phyloP scores from a whole-genome alignment of 2,329 filamentous ascomycete species.

The Phaeophleospora eucalypticola region DNA sequence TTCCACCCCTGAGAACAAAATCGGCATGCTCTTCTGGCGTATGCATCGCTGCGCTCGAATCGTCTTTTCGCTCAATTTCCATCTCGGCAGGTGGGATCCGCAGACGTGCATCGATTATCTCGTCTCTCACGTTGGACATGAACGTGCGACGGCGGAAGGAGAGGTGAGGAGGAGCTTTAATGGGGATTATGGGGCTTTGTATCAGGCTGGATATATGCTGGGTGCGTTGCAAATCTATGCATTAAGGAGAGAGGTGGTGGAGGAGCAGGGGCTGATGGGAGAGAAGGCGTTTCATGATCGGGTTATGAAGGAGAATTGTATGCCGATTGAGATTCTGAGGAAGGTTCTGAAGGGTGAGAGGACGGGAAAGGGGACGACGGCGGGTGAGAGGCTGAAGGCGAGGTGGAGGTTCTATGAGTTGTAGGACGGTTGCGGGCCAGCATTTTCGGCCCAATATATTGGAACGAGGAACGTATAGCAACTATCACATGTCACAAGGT shows the following conservation, averaged over 20 bases:
- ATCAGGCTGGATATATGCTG: constrained; percentile 58
- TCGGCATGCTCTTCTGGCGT: constrained; percentile 59
- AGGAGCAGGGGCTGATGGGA: constrained; percentile 32
- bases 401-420: constrained; percentile 14
- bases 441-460: too few species aligned
- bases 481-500: too few species aligned
- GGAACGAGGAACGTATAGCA: too few species aligned
- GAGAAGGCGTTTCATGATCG: constrained; percentile 57
- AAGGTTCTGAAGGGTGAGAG: constrained; percentile 45
- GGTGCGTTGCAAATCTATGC: constrained; percentile 55
- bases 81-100: constrained; percentile 52
- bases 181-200: constrained; percentile 55
- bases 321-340: constrained; percentile 54
- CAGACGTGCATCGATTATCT: constrained; percentile 55
- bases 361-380: too few species aligned
- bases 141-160: constrained; percentile 56
- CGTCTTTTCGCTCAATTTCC: constrained; percentile 56
- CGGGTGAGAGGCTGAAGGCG: constrained; percentile 25
- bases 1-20: constrained; percentile 47
- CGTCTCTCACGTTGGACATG: constrained; percentile 55
- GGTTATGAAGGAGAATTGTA: constrained; percentile 49
- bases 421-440: too few species aligned
- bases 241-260: constrained; percentile 49
- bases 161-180: constrained; percentile 56
- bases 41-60: constrained; percentile 61